phyloP scores from a whole-genome alignment of 2,329 filamentous ascomycete genomes.

The Botrytis fabae region DNA sequence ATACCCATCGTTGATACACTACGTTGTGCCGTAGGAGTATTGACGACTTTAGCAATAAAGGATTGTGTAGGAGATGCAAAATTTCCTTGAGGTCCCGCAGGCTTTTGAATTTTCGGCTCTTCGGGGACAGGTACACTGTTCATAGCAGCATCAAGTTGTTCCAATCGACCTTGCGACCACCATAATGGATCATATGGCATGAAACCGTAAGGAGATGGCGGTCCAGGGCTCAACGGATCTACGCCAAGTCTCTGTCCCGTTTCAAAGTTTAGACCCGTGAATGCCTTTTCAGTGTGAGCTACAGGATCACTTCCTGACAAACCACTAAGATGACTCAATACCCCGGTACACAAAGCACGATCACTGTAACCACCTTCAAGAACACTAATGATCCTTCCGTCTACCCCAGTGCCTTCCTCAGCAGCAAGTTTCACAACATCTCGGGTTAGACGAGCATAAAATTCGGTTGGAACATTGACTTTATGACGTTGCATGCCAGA shows the following conservation, averaged over 20 bases:
- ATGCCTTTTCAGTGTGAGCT: conserved; percentile 42
- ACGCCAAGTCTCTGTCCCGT: conserved; percentile 55
- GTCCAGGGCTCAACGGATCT: conserved; percentile 25
- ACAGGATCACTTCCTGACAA: conserved; percentile 60
- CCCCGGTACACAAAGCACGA: conserved; percentile 81
- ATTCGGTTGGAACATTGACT: conserved; percentile 94
- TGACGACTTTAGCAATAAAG: conserved; percentile 72
- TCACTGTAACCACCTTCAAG: conserved; percentile 96
- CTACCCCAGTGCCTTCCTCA: conserved; percentile 73
- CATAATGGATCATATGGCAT: conserved; percentile 65
- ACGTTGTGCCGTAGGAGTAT: conserved; percentile 64
- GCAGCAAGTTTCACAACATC: conserved; percentile 82
- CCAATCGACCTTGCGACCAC: conserved; percentile 68
- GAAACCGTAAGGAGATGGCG: conserved; percentile 22
- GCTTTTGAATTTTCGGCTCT: conserved; percentile 52
- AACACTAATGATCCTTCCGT: conserved; percentile 87
- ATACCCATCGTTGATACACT: conserved; percentile 57
- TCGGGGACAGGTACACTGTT: conserved; percentile 52
- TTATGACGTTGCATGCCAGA: conserved; percentile 92
- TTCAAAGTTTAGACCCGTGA: conserved; percentile 55
- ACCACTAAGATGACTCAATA: conserved; percentile 86
- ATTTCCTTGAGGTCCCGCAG: conserved; percentile 59
- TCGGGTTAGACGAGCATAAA: conserved; percentile 86
- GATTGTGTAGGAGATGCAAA: conserved; percentile 88
- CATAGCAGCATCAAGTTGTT: conserved; percentile 65